These are phyloP conservation scores for Pichia sp. DNA, from an alignment of 1,139 yeast species.

Conservation along the genomic window DNA sequence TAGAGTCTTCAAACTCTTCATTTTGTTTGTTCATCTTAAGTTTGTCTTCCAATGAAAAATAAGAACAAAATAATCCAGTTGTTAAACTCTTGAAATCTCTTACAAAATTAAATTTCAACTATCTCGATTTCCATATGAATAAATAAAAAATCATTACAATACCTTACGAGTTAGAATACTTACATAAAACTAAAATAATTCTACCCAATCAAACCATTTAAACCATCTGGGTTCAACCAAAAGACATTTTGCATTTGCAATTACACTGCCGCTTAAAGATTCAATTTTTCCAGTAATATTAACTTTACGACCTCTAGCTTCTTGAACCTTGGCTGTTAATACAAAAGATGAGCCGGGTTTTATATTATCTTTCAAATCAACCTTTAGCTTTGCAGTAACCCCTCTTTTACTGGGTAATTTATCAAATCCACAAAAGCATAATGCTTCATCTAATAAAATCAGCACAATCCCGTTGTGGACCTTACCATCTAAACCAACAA, in stretches of 20 bases:
- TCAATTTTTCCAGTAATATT: conserved; percentile 51
- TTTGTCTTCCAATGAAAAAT: neutral
- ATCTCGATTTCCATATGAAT: neutral
- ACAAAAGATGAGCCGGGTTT: conserved; percentile 63
- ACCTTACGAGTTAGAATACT: neutral
- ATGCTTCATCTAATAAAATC: conserved; percentile 77
- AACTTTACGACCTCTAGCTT: conserved; percentile 73
- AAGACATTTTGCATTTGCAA: conserved; percentile 56
- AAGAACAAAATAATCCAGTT: too few species aligned
- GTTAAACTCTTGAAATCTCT: neutral
- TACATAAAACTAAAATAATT: conserved; percentile 20
- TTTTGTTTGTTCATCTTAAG: conserved; percentile 2
- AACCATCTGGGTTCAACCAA: conserved; percentile 80
- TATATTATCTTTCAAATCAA: conserved; percentile 61
- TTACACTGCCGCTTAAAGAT: conserved; percentile 21
- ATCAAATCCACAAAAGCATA: conserved; percentile 84
- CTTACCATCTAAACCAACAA: conserved; percentile 64
- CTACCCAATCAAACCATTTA: conserved; percentile 59
- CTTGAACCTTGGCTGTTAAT: conserved; percentile 59
- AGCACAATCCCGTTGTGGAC: conserved; percentile 86
- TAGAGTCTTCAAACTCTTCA: conserved; percentile 6
- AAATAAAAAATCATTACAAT: neutral
- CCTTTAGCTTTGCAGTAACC: conserved; percentile 75
- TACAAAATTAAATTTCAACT: neutral
- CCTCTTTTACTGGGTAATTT: conserved; percentile 77